Evolutionary conservation across 1,139 yeast genomes (phyloP).

Genomic region (Kodamaea derodonti): DNA sequence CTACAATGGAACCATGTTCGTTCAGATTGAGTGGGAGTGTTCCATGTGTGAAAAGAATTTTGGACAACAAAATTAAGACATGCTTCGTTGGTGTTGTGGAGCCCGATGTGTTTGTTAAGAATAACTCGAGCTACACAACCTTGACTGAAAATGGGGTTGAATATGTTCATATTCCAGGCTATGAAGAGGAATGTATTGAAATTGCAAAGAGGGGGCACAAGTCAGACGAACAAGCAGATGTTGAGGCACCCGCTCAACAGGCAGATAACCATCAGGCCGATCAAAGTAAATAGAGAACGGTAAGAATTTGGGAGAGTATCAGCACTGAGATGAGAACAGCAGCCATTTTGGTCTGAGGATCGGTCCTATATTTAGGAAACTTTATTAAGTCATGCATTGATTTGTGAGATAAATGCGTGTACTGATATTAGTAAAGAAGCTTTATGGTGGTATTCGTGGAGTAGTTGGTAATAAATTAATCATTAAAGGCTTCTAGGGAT

Average conservation of each 20-base stretch:
- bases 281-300: no score
- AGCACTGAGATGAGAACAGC: no score
- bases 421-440: no score
- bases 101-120: constrained; percentile 81
- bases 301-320: no score
- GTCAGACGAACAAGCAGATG: constrained; percentile 16
- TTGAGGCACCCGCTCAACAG: constrained; percentile 14
- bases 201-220: constrained; percentile 80
- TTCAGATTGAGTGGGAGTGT: constrained; percentile 82
- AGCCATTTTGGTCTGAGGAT: no score
- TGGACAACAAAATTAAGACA: constrained; percentile 54
- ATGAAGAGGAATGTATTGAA: constrained; percentile 64
- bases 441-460: no score
- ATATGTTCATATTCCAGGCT: constrained; percentile 81
- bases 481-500: no score
- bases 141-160: constrained; percentile 56
- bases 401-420: no score
- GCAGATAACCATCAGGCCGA: no score
- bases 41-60: constrained; percentile 82
- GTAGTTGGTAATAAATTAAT: no score
- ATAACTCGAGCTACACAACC: constrained; percentile 61
- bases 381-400: no score
- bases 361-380: no score
- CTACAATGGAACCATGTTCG: constrained; percentile 98
- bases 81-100: constrained; percentile 92